phyloP scores from a whole-genome alignment of 345 rosid genomes.

The Ceriops tagal region DNA sequence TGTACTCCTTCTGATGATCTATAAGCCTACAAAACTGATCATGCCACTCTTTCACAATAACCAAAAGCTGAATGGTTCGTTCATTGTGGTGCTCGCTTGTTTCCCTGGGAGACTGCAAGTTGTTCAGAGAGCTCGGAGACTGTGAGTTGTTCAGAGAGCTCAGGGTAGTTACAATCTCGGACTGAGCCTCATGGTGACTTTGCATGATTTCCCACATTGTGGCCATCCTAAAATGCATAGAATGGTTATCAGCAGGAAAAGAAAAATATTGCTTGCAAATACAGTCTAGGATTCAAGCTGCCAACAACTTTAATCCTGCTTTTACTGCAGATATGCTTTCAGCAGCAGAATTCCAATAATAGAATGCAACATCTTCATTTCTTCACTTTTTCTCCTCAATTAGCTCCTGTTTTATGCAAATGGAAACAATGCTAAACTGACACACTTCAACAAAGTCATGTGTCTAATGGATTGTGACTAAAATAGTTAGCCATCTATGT shows the following conservation, averaged over 20 bases:
- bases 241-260: neutral
- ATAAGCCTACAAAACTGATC: slow-evolving; percentile 59
- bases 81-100: slow-evolving; percentile 70
- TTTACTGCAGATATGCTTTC: neutral
- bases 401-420: neutral
- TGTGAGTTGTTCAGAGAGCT: slow-evolving; percentile 43
- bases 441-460: neutral
- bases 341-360: neutral
- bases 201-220: slow-evolving; percentile 84
- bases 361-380: neutral
- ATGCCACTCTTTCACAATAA: slow-evolving; percentile 78
- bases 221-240: slow-evolving; percentile 63
- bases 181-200: slow-evolving; percentile 60
- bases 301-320: neutral
- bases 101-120: slow-evolving; percentile 54
- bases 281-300: neutral
- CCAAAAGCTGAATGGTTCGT: slow-evolving; percentile 64
- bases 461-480: neutral
- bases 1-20: slow-evolving; percentile 67
- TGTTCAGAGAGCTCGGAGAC: slow-evolving; percentile 43
- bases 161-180: slow-evolving; percentile 34
- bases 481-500: neutral
- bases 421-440: neutral
- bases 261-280: neutral
- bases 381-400: neutral